Conservation (phyloP, 2,329 filamentous ascomycete species). For the Claviceps arundinis region DNA sequence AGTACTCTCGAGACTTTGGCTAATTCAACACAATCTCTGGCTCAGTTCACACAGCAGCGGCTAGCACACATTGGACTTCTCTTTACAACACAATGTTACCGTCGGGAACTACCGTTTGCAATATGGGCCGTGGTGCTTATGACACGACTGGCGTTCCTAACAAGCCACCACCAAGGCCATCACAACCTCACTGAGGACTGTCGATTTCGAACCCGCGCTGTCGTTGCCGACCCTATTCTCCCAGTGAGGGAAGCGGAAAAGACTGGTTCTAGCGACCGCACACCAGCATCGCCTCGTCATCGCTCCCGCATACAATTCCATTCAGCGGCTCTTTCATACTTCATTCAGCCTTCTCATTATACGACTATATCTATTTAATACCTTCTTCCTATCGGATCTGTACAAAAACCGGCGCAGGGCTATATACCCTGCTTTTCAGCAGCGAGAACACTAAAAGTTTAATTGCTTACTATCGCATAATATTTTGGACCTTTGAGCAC, state of each 20-base stretch:
- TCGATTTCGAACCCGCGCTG: background rate
- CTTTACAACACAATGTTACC: conserved; percentile 24
- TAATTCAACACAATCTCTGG: background rate
- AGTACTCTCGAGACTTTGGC: background rate
- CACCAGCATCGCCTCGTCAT: background rate
- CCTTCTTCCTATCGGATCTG: conserved; percentile 12
- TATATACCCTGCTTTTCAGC: conserved; percentile 24
- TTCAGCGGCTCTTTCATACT: conserved; percentile 5
- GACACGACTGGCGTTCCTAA: conserved; percentile 36
- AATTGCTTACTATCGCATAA: background rate
- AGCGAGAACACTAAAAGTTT: conserved; percentile 17
- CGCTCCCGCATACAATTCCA: background rate
- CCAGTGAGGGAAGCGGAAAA: too few relatives aligned
- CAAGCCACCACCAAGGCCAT: conserved; percentile 31
- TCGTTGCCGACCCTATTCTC: background rate
- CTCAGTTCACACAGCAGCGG: background rate
- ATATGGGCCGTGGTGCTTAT: conserved; percentile 39
- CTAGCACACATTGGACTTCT: conserved; percentile 5
- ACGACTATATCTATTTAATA: conserved; percentile 10
- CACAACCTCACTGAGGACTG: conserved; percentile 22
- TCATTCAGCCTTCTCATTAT: conserved; percentile 11
- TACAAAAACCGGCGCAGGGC: conserved; percentile 24
- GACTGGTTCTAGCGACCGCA: background rate
- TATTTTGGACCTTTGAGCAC: background rate
- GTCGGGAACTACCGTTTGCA: conserved; percentile 20